Conservation (phyloP, 331 rosid species). For the Saraca asoca region DNA sequence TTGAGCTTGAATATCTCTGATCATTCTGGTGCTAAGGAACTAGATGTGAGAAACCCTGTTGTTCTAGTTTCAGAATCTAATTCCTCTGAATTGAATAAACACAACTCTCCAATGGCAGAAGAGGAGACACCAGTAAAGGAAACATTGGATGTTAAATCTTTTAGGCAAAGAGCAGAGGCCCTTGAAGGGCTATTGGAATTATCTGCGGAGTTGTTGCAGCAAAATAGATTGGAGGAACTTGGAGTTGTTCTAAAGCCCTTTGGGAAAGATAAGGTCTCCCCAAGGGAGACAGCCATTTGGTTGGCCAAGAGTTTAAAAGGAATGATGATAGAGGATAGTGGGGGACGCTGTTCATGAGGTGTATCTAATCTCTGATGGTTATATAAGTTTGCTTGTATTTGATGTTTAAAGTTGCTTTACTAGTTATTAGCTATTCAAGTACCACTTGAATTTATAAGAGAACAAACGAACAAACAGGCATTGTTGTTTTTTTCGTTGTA, state of each 20-base stretch:
- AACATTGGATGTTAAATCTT: conserved; percentile 61
- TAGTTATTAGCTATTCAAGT: conserved; percentile 46
- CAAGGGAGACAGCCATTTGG: conserved; percentile 99
- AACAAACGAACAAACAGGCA: conserved; percentile 26
- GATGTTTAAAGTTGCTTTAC: conserved; percentile 36
- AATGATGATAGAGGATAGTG: conserved; percentile 84
- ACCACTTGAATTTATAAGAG: conserved; percentile 46
- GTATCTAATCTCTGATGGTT: conserved; percentile 15
- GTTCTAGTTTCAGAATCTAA: conserved; percentile 50
- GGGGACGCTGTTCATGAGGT: conserved; percentile 58
- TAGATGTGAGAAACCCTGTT: conserved; percentile 42
- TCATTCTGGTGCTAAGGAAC: conserved; percentile 51
- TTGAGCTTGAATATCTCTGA: conserved; percentile 39
- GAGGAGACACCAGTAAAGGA: conserved; percentile 78
- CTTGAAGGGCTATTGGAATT: conserved; percentile 95
- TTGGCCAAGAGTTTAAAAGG: conserved; percentile 94
- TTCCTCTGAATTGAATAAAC: conserved; percentile 50
- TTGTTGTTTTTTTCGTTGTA: conserved; percentile 19
- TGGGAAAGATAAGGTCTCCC: conserved; percentile 94
- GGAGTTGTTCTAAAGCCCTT: conserved; percentile 89
- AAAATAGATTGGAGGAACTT: conserved; percentile 84
- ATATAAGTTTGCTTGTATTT: conserved; percentile 38
- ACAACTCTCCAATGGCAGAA: conserved; percentile 46
- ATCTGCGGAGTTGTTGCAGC: conserved; percentile 92
- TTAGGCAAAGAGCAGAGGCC: conserved; percentile 97